Evolutionary conservation across 1,139 yeast genomes (phyloP).

Genomic region (Suhomyces choctaworum): DNA sequence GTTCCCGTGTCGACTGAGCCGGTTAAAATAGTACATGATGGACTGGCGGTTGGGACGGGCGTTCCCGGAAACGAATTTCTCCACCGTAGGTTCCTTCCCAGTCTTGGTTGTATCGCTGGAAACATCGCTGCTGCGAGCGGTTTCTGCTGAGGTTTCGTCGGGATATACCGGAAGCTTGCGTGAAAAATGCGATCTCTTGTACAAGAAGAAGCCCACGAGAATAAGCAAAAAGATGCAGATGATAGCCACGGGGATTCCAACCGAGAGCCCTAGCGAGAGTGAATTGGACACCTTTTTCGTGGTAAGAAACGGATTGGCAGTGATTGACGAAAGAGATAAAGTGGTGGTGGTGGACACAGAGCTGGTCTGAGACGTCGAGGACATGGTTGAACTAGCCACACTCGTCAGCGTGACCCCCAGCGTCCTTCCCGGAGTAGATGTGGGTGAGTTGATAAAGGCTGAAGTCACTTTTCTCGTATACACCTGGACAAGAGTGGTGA

Average conservation of each 20-base stretch:
- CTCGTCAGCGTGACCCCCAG: too few relatives aligned
- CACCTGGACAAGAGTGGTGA: conserved; percentile 5
- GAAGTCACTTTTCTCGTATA: background rate
- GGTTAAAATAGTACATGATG: conserved; percentile 7
- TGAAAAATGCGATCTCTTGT: conserved; percentile 20
- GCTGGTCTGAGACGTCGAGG: conserved; percentile 5
- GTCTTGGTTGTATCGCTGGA: background rate
- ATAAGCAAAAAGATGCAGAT: conserved; percentile 28
- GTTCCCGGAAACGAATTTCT: too few relatives aligned
- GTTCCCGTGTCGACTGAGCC: conserved; percentile 25
- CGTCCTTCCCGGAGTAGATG: background rate
- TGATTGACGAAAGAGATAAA: background rate
- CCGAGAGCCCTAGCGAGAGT: conserved; percentile 37
- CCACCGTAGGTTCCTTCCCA: background rate
- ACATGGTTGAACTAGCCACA: too few relatives aligned
- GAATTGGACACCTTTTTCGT: conserved; percentile 10
- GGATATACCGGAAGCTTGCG: conserved; percentile 14
- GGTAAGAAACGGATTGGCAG: conserved; percentile 1
- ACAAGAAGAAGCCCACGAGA: conserved; percentile 23
- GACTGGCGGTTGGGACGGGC: conserved; percentile 7
- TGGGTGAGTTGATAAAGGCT: background rate
- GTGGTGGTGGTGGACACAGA: background rate
- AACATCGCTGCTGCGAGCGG: background rate
- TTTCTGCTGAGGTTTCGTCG: conserved; percentile 8
- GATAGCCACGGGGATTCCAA: conserved; percentile 46